These are phyloP conservation scores for Erodium maritimum DNA, from an alignment of 345 rosid genomes.

Conservation along the genomic window DNA sequence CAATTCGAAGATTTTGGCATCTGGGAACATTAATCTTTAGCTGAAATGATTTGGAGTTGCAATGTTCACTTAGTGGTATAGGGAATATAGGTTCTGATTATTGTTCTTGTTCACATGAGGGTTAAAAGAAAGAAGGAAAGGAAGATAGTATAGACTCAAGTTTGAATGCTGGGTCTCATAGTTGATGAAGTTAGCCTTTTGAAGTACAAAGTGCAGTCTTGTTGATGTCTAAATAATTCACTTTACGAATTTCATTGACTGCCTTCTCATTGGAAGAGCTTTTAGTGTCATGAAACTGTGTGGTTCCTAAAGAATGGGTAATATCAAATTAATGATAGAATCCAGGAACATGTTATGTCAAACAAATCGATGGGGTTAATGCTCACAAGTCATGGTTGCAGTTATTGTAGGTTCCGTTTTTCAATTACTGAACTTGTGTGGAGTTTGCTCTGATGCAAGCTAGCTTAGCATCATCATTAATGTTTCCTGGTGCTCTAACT, in stretches of 20 bases:
- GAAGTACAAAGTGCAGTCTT: not conserved
- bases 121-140: too few species aligned
- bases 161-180: not conserved
- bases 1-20: not conserved
- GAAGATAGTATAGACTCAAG: not conserved
- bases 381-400: not conserved
- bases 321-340: too few species aligned
- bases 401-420: not conserved
- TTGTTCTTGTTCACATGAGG: not conserved
- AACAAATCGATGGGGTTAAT: not conserved
- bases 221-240: not conserved
- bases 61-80: not conserved
- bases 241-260: not conserved
- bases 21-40: not conserved
- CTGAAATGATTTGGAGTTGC: not conserved
- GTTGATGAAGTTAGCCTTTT: not conserved
- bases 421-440: not conserved
- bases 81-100: not conserved
- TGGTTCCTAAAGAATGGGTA: too few species aligned
- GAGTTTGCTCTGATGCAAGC: not conserved
- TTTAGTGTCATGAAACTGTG: too few species aligned
- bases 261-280: too few species aligned
- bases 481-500: not conserved
- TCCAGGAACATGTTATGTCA: too few species aligned
- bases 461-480: not conserved